Base-by-base conservation (phyloP, 768 basidiomycete species). In the Mycena floridula region DNA sequence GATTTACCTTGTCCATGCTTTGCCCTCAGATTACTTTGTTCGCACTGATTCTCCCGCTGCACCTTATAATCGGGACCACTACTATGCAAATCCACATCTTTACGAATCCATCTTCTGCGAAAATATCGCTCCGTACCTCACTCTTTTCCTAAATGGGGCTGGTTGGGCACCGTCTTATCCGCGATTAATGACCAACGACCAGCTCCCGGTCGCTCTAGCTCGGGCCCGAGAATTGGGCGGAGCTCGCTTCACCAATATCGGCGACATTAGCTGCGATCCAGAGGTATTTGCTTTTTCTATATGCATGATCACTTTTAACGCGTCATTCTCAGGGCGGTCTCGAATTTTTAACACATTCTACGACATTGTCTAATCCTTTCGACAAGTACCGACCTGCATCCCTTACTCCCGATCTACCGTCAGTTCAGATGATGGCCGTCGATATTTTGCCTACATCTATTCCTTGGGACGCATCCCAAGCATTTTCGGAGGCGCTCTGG, bases 241-340 rank as follows among this genome's bases (percentile, higher is more conserved):
- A 3, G 76, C 70, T 13, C 69, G 86, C 20, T 83, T 84, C 54
- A 72, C 73, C 7, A 84, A 79, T 43, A 74, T 96, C 20, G 89
- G 88, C 2, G 93, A 96, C 57, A 85, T 96, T 27, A 90, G 81
- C 50, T 95, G 92, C 56, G 93, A 96, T 57, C 70, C 90, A n/a
- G 75, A 79, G 57, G 87, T 83, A 43, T 16, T 69, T 49, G 12
- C 45, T 2, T 26, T 13, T 50, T 42, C n/a, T 35, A 45, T 16
- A n/a, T 23, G 21, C 44, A 26, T 25, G 18, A 1, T 27, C 35
- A 6, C 9, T 44, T 13, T 41, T 37, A 13, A 37, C 28, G 27
- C 18, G 37, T 18, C 20, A 13, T 27, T 38, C n/a, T 2, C 43
- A 88, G 81, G 93, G 93, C 27, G 89, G 88, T 13, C 74, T 96